Conservation (phyloP, 2,329 filamentous ascomycete genomes). For the Scytalidium sp. region DNA sequence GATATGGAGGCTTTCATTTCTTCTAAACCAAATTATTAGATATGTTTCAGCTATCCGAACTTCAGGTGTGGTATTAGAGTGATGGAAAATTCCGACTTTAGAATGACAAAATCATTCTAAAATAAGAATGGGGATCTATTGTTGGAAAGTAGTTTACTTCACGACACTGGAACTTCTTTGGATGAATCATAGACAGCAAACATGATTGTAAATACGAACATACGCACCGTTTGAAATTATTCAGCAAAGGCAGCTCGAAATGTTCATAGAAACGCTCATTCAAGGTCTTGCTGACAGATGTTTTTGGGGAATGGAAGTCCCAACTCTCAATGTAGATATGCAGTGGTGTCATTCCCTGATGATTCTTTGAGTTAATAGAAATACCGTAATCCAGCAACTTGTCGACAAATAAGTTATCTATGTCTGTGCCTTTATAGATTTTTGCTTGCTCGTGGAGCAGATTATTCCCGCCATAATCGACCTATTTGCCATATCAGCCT, state of each 20-base stretch:
- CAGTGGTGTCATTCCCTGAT: slow-evolving; percentile 9
- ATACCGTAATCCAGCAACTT: slow-evolving; percentile 6
- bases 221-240: slow-evolving; percentile 4
- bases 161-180: too few species aligned
- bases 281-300: neutral
- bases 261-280: slow-evolving; percentile 6
- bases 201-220: neutral
- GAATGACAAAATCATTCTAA: too few species aligned
- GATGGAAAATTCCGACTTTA: too few species aligned
- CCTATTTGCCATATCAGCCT: neutral
- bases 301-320: slow-evolving; percentile 3
- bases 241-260: slow-evolving; percentile 5
- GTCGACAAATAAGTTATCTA: slow-evolving; percentile 1
- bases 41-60: neutral
- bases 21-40: neutral
- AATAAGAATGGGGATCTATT: too few species aligned
- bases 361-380: slow-evolving; percentile 5
- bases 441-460: slow-evolving; percentile 1
- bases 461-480: slow-evolving; percentile 7
- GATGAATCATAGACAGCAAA: neutral
- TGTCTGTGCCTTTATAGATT: neutral
- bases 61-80: neutral
- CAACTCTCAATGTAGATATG: slow-evolving; percentile 6
- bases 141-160: too few species aligned
- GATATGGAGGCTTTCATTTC: slow-evolving; percentile 5